A percentile compares a stretch with the other conserved stretches of the same genome.
phyloP scores from a whole-genome alignment of 2,329 filamentous ascomycete genomes.

The Ophiostoma himal-ulmi region DNA sequence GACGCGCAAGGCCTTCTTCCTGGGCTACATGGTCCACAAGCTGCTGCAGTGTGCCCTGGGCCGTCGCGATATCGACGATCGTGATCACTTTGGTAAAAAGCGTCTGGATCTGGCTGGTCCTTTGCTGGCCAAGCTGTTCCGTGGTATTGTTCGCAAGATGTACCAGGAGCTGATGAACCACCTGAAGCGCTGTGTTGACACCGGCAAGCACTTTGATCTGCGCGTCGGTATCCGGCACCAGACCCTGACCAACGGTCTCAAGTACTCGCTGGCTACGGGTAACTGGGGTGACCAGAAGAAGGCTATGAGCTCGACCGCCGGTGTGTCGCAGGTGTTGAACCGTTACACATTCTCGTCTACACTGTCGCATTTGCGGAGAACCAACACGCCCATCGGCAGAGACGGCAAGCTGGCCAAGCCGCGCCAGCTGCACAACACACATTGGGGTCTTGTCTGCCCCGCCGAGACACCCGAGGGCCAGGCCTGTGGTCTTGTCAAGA shows the following conservation, averaged over 20 bases:
- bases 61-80: conserved; percentile 88
- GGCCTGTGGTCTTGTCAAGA: conserved; percentile 97
- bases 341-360: conserved; percentile 97
- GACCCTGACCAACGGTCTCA: conserved; percentile 87
- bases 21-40: conserved; percentile 98
- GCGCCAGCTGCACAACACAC: conserved; percentile 94
- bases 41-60: conserved; percentile 89
- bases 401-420: conserved; percentile 98
- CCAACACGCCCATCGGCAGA: conserved; percentile 94
- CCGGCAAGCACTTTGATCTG: conserved; percentile 80
- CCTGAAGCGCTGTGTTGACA: conserved; percentile 86
- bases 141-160: conserved; percentile 82
- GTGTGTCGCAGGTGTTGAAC: conserved; percentile 96
- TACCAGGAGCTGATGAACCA: conserved; percentile 88
- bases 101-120: conserved; percentile 91
- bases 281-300: conserved; percentile 99
- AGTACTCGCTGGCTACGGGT: conserved; percentile 93
- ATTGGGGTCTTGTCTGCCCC: conserved; percentile 96
- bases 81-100: conserved; percentile 99
- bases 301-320: conserved; percentile 86
- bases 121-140: conserved; percentile 91
- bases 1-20: conserved; percentile 93
- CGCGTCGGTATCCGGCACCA: conserved; percentile 85
- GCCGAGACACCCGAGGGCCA: conserved; percentile 97
- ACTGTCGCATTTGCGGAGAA: conserved; percentile 90